Evolutionary conservation across 2,329 filamentous ascomycete species (phyloP).

Genomic region (Akanthomyces muscarius): DNA sequence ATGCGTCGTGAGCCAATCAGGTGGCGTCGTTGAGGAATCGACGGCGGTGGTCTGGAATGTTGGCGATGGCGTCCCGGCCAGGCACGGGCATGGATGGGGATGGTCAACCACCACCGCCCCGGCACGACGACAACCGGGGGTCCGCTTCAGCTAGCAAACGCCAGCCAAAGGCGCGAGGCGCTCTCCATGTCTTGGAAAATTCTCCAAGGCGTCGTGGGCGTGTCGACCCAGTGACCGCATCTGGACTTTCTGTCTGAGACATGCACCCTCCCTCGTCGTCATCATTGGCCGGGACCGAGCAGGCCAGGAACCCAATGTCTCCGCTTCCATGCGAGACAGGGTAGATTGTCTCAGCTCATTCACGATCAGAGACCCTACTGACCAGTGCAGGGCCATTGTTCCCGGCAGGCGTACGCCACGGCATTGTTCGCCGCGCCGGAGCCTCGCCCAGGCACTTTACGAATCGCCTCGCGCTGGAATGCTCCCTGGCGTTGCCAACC

Average conservation of each 20-base stretch:
- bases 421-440: constrained; percentile 2
- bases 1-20: constrained; percentile 9
- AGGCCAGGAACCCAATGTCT: constrained; percentile 9
- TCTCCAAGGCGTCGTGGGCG: not conserved
- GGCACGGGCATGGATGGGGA: not conserved
- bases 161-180: not conserved
- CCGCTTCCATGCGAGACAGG: constrained; percentile 13
- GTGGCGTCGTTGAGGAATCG: constrained; percentile 3
- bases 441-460: not conserved
- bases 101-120: not conserved
- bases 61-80: constrained; percentile 3
- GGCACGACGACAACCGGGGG: not conserved
- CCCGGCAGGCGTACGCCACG: no score
- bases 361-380: no score
- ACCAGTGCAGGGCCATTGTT: no score
- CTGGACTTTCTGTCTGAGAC: not conserved
- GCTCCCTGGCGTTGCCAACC: not conserved
- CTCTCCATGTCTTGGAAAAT: not conserved
- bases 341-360: not conserved
- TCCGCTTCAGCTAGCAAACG: not conserved
- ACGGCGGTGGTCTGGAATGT: constrained; percentile 11
- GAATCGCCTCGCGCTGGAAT: constrained; percentile 14
- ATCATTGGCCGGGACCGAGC: constrained; percentile 1
- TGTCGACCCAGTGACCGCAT: constrained; percentile 7
- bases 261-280: not conserved